Percentiles rank a stretch among this genome's conserved stretches.
Conservation (phyloP, 805 yeast species). For the Saccharomycopsis babjevae region DNA sequence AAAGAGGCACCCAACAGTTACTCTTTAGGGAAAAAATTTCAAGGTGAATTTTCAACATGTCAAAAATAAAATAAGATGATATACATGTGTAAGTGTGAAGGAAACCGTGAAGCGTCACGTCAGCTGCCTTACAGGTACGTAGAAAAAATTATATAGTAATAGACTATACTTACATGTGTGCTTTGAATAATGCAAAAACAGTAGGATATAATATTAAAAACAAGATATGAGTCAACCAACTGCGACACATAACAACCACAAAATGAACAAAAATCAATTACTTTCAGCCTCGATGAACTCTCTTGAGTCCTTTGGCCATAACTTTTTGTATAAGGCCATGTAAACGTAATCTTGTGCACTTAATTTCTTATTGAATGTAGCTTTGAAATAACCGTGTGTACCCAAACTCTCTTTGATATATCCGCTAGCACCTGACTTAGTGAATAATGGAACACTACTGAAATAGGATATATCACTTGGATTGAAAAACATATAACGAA, state of each 20-base stretch:
- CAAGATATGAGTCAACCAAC: background rate
- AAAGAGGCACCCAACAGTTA: background rate
- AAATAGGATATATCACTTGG: conserved; percentile 81
- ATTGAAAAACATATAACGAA: conserved; percentile 95
- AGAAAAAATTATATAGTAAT: too few species aligned
- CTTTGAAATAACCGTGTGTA: conserved; percentile 97
- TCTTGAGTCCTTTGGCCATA: conserved; percentile 60
- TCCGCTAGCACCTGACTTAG: conserved; percentile 89
- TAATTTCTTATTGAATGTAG: conserved; percentile 83
- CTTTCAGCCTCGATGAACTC: background rate
- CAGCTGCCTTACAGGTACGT: too few species aligned
- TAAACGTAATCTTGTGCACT: conserved; percentile 89
- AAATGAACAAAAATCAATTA: background rate
- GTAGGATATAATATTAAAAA: background rate
- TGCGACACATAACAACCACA: background rate
- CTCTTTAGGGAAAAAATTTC: background rate
- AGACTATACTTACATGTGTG: too few species aligned
- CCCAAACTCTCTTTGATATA: conserved; percentile 92
- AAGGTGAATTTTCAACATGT: background rate
- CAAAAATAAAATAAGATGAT: background rate
- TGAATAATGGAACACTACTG: conserved; percentile 85
- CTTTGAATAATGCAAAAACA: too few species aligned
- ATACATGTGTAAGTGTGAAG: background rate
- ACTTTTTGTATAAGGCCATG: conserved; percentile 87
- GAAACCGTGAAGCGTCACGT: too few species aligned